Evolutionary conservation across 2,329 filamentous ascomycete species (phyloP), one percentile per base, ranked within the genome.

Genomic region (Trichoderma guizhouense): DNA sequence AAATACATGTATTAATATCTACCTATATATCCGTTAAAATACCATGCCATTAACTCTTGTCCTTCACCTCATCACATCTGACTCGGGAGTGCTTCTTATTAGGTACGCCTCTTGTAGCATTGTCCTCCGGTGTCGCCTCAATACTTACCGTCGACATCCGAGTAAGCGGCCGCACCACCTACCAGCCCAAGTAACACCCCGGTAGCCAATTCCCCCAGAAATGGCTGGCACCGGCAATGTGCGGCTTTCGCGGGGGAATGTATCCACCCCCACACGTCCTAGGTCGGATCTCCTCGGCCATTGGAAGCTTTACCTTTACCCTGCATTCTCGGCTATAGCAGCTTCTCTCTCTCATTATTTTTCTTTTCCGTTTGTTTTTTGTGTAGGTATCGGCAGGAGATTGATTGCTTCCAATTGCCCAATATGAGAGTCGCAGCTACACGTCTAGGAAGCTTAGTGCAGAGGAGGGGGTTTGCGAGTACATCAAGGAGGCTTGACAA

Each of bases 401-500:
- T 60, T 36, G 15, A 43, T 43, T 66, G 21, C 14, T 3, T 61
- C 12, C 7, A 7, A 62, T 67, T 62, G 66, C 53, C 66, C 68
- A 71, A 8, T 28, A 77, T 77, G 76, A 76, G 75, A 76, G 65
- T 74, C 69, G 69, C 43, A 30, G 70, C 53, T n/a, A 34, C 71
- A 47, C 78, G 77, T 12, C 72, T 80, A 21, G 76, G 75, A 43
- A 75, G 78, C 71, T 73, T 79, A 51, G 77, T 78, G 72, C 83
- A 84, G 74, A 81, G 81, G 72, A 83, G 87, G 68, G 80, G 80
- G n/a, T 89, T 90, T 77, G 85, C 86, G 24, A 83, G 81, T 11
- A 84, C 87, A 64, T 71, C 84, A 12, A 78, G 81, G 32, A 81
- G 85, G 72, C 76, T 86, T 69, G 86, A 89, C 58, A 85, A 80